These are phyloP conservation scores for Amanita polypyramis DNA, from an alignment of 768 basidiomycete species.

Conservation along the genomic window DNA sequence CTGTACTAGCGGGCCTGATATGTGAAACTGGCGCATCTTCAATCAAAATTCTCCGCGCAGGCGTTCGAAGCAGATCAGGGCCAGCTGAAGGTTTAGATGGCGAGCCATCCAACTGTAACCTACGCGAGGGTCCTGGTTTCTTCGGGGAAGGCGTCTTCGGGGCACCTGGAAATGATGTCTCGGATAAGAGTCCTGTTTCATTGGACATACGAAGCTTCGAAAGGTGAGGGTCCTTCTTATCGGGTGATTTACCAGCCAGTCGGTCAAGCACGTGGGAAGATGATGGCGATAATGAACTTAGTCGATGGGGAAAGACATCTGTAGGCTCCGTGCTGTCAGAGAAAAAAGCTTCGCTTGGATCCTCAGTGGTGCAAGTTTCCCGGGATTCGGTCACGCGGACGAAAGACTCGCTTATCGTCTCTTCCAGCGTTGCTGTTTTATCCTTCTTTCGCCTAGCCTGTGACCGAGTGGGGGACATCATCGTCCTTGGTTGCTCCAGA, in stretches of 20 bases:
- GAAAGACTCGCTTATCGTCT: background rate
- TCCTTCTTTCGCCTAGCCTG: background rate
- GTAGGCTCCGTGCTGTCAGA: background rate
- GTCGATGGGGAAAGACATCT: slow-evolving; percentile 23
- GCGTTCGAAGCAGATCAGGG: slow-evolving; percentile 36
- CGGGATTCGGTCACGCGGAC: background rate
- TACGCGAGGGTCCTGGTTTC: slow-evolving; percentile 12
- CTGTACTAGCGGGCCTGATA: slow-evolving; percentile 38
- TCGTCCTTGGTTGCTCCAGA: background rate
- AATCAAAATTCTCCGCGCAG: slow-evolving; percentile 56
- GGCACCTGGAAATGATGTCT: slow-evolving; percentile 6
- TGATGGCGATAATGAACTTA: slow-evolving; percentile 51
- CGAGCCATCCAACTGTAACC: slow-evolving; percentile 17
- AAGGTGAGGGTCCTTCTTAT: slow-evolving; percentile 1
- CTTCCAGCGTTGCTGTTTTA: background rate
- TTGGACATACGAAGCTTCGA: slow-evolving; percentile 8
- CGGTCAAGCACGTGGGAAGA: slow-evolving; percentile 26
- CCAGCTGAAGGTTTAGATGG: slow-evolving; percentile 25
- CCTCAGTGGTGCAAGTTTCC: background rate
- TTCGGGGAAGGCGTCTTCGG: background rate
- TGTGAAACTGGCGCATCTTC: slow-evolving; percentile 39
- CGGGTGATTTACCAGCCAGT: slow-evolving; percentile 12
- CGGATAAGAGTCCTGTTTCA: slow-evolving; percentile 1
- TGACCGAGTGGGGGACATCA: background rate
- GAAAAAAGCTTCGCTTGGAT: background rate